Percentiles rank a stretch among this genome's conserved stretches.
phyloP scores from a whole-genome alignment of 352 stramenopile species.

The Peronospora destructor region DNA sequence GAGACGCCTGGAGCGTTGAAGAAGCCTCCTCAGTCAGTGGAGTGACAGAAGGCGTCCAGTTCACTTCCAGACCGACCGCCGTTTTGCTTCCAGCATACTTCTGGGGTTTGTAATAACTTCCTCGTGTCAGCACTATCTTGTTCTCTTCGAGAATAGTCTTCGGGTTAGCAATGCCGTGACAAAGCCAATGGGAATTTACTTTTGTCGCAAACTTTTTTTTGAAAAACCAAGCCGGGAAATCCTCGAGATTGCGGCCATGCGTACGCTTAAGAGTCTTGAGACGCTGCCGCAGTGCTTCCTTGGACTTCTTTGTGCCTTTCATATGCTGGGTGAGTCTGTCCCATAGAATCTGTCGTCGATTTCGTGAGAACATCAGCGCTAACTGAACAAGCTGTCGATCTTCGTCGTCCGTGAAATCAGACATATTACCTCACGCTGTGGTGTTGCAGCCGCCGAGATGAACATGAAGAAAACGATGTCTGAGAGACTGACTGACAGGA shows the following conservation, averaged over 20 bases:
- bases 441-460: background rate
- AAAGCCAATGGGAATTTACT: background rate
- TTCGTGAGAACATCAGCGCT: slow-evolving; percentile 14
- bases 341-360: slow-evolving; percentile 28
- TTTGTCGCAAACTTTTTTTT: slow-evolving; percentile 7
- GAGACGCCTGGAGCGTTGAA: background rate
- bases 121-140: slow-evolving; percentile 1
- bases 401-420: slow-evolving; percentile 50
- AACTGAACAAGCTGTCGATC: slow-evolving; percentile 51
- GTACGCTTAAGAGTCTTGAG: slow-evolving; percentile 57
- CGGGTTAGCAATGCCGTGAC: background rate
- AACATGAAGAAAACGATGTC: background rate
- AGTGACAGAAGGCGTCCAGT: background rate
- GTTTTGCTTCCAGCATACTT: background rate
- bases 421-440: slow-evolving; percentile 22
- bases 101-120: slow-evolving; percentile 1
- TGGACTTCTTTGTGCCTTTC: slow-evolving; percentile 23
- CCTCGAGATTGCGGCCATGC: slow-evolving; percentile 23
- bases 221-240: slow-evolving; percentile 43
- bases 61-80: background rate
- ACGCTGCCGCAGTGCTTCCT: slow-evolving; percentile 36
- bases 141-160: slow-evolving; percentile 4
- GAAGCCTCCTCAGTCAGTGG: background rate
- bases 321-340: slow-evolving; percentile 26
- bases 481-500: slow-evolving; percentile 8